phyloP scores from a whole-genome alignment of 345 rosid species.

The Hevea brasiliensis region DNA sequence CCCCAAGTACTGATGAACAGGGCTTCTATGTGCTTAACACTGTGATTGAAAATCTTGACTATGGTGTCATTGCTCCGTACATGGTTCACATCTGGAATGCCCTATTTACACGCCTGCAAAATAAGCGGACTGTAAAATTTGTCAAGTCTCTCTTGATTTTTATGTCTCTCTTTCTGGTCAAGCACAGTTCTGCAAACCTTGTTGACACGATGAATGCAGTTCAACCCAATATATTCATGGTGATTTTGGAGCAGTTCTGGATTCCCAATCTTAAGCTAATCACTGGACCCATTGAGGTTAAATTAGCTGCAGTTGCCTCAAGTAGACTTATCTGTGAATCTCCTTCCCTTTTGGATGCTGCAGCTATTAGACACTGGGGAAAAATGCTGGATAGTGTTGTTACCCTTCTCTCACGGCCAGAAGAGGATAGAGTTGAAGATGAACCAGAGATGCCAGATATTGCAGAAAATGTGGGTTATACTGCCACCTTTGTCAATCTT shows the following conservation, averaged over 20 bases:
- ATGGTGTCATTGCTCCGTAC: constrained; percentile 55
- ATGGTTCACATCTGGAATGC: constrained; percentile 70
- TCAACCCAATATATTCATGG: constrained; percentile 58
- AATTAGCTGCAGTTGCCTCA: constrained; percentile 81
- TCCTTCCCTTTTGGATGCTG: constrained; percentile 61
- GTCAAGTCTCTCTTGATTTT: constrained; percentile 74
- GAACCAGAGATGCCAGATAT: constrained; percentile 95
- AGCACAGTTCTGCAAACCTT: constrained; percentile 71
- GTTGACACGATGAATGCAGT: constrained; percentile 76
- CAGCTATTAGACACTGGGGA: constrained; percentile 67
- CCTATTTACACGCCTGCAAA: constrained; percentile 72
- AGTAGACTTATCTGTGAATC: constrained; percentile 78
- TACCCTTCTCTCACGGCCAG: constrained; percentile 81
- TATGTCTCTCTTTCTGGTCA: constrained; percentile 89
- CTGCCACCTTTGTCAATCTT: constrained; percentile 76
- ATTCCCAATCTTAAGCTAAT: constrained; percentile 80
- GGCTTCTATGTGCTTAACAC: constrained; percentile 95
- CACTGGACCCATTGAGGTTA: constrained; percentile 68
- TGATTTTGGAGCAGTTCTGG: constrained; percentile 82
- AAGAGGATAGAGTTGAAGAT: constrained; percentile 68
- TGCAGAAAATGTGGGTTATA: constrained; percentile 74
- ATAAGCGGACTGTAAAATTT: constrained; percentile 61
- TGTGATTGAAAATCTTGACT: constrained; percentile 77
- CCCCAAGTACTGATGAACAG: constrained; percentile 86
- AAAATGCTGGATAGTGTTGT: constrained; percentile 80